Base-by-base conservation (phyloP, 2,329 filamentous ascomycete genomes). In the Diaporthe australafricana region DNA sequence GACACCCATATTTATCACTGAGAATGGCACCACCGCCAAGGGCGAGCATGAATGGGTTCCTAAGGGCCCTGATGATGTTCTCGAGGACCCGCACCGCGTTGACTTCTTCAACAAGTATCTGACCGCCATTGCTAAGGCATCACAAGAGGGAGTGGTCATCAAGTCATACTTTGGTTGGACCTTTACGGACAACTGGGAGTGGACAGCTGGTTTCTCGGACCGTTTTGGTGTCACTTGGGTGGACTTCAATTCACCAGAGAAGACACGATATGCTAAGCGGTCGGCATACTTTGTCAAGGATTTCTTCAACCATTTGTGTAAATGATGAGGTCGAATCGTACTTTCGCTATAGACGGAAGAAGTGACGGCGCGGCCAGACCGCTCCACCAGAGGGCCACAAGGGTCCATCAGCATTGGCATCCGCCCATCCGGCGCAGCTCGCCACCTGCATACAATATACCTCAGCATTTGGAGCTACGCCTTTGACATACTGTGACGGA, bases 131-230 rank as follows among this genome's bases (percentile, higher is more conserved):
- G 82, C 81, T 14, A 80, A 77, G 48, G 83, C 82, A 0, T 80
- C 80, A 1, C 75, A 81, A 53, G 79, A 82, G 40, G 82, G 82
- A 0, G 78, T 83, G 2, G 76, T 83, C 11, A 81, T 84, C 65
- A 80, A 81, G 67, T 81, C 79, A 1, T 84, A 83, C 67, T 84
- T 84, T 71, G 83, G 77, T 0, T 84, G 83, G 82, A 83, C 81
- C 0, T 83, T 84, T 52, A 80, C 79, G 0, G 83, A 84, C 67
- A 84, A 84, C n/a, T 84, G 83, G 82, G 80, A 84, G 72, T 84
- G 83, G 83, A 80, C 82, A n/a, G 81, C 80, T 1, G 83, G 83
- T 0, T 84, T 77, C 68, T 80, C 79, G 0, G 81, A 83, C 70
- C 76, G 83, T 1, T 84, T 84, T 50, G 83, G 83, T 0, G 79